Evolutionary conservation across 441 rosid species (phyloP).

Genomic region (Aleurites moluccanus): DNA sequence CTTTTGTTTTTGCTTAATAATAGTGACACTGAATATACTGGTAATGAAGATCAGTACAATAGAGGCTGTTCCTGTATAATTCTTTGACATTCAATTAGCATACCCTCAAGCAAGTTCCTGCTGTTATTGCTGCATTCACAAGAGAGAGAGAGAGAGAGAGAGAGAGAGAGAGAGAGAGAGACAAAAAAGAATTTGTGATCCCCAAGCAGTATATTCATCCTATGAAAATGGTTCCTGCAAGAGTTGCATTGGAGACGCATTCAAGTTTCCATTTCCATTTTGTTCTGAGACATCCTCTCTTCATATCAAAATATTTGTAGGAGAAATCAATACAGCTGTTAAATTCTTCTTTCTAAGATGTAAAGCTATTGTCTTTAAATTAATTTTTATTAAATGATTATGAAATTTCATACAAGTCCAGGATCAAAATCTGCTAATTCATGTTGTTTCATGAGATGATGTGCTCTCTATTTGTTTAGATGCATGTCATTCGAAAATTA

Average conservation of each 20-base stretch:
- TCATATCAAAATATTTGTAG: slow-evolving; percentile 3
- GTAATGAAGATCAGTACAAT: slow-evolving; percentile 20
- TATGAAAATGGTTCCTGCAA: not conserved
- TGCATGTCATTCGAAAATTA: too few relatives aligned
- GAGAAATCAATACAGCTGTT: slow-evolving; percentile 9
- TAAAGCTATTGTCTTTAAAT: not conserved
- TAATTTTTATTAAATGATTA: slow-evolving; percentile 5
- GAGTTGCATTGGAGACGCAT: not conserved
- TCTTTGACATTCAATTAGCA: slow-evolving; percentile 29
- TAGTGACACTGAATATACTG: slow-evolving; percentile 37
- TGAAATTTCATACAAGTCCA: not conserved
- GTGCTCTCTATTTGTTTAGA: too few relatives aligned
- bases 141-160: too few relatives aligned
- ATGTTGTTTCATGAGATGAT: too few relatives aligned
- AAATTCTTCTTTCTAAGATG: slow-evolving; percentile 1
- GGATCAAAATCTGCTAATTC: not conserved
- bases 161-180: too few relatives aligned
- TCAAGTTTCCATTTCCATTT: slow-evolving; percentile 2
- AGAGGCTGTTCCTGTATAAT: slow-evolving; percentile 38
- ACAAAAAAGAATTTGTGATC: not conserved
- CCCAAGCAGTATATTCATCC: not conserved
- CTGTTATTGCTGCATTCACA: not conserved
- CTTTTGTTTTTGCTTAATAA: not conserved
- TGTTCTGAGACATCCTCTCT: slow-evolving; percentile 9
- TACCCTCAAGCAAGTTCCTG: not conserved